phyloP scores from a whole-genome alignment of 352 stramenopile species.

The Pythium scleroteichum region DNA sequence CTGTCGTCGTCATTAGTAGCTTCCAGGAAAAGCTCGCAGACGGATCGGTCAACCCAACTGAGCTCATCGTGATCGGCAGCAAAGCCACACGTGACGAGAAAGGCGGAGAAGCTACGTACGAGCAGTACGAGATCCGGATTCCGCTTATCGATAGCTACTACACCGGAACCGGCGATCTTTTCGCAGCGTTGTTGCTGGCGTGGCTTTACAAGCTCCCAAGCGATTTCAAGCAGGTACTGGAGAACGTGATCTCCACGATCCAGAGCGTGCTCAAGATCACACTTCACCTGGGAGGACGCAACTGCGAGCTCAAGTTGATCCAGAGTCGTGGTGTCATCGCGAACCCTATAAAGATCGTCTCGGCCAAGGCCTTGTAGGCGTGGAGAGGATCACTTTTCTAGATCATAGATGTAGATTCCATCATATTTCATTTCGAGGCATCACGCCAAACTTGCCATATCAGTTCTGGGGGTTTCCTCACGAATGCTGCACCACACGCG shows the following conservation, averaged over 20 bases:
- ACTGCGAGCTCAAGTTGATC: slow-evolving; percentile 84
- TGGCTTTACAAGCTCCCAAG: slow-evolving; percentile 67
- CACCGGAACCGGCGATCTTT: slow-evolving; percentile 82
- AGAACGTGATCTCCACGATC: slow-evolving; percentile 81
- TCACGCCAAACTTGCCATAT: too few species aligned
- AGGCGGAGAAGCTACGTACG: slow-evolving; percentile 31
- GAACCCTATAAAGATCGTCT: slow-evolving; percentile 49
- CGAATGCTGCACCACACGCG: slow-evolving; percentile 32
- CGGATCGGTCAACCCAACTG: slow-evolving; percentile 25
- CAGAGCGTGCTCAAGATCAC: slow-evolving; percentile 79
- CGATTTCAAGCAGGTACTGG: slow-evolving; percentile 68
- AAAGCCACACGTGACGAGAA: slow-evolving; percentile 20
- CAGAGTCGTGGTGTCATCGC: slow-evolving; percentile 76
- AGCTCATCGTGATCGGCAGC: slow-evolving; percentile 74
- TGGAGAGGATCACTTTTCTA: not conserved
- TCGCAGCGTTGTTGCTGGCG: slow-evolving; percentile 77
- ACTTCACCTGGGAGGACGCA: slow-evolving; percentile 53
- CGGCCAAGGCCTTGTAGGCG: slow-evolving; percentile 38
- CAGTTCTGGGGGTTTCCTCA: not conserved
- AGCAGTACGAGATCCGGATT: slow-evolving; percentile 81
- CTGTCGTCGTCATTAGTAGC: slow-evolving; percentile 83
- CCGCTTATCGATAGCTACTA: slow-evolving; percentile 83
- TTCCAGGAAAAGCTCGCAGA: slow-evolving; percentile 51
- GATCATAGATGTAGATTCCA: slow-evolving; percentile 14
- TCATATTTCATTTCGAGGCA: not conserved